Percentiles rank a stretch among this genome's conserved stretches.
Conservation (phyloP, 2,329 filamentous ascomycete genomes). For the Didymosphaeria variabile region DNA sequence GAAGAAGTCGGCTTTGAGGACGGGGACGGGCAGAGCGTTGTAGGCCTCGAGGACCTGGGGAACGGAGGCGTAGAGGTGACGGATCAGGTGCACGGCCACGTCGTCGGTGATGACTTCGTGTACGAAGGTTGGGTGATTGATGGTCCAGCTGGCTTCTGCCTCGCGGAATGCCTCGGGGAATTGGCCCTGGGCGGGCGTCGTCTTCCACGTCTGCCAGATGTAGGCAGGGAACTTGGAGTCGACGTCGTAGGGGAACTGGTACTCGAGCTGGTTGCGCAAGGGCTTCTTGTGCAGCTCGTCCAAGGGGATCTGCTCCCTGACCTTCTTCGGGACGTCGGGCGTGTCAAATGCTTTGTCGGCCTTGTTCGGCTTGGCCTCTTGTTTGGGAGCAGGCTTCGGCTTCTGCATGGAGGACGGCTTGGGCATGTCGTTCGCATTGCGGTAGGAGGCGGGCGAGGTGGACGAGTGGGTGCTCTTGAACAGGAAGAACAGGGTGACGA, state of each 20-base stretch:
- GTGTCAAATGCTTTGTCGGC: conserved; percentile 40
- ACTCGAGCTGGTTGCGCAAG: conserved; percentile 81
- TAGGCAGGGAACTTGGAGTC: conserved; percentile 92
- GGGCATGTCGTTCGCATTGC: conserved; percentile 47
- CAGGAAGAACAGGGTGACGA: conserved; percentile 75
- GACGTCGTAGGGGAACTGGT: conserved; percentile 93
- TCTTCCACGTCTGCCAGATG: conserved; percentile 99
- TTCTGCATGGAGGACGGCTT: conserved; percentile 46
- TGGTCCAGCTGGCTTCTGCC: conserved; percentile 88
- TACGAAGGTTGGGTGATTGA: conserved; percentile 86
- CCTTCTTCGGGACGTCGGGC: conserved; percentile 52
- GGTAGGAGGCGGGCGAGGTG: conserved; percentile 39
- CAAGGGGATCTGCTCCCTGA: conserved; percentile 67
- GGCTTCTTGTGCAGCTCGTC: conserved; percentile 76
- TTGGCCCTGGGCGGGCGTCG: conserved; percentile 76
- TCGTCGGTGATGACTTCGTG: conserved; percentile 97
- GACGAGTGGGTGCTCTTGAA: conserved; percentile 67
- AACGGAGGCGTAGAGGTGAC: conserved; percentile 81
- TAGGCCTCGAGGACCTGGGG: conserved; percentile 61
- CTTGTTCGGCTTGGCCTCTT: conserved; percentile 25
- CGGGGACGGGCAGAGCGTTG: conserved; percentile 57
- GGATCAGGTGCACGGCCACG: conserved; percentile 81
- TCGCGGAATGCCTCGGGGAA: conserved; percentile 80
- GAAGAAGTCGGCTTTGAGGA: conserved; percentile 72
- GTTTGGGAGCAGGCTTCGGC: conserved; percentile 33